Conservation (phyloP, 78 protist species). For the Isochrysis galbana region DNA sequence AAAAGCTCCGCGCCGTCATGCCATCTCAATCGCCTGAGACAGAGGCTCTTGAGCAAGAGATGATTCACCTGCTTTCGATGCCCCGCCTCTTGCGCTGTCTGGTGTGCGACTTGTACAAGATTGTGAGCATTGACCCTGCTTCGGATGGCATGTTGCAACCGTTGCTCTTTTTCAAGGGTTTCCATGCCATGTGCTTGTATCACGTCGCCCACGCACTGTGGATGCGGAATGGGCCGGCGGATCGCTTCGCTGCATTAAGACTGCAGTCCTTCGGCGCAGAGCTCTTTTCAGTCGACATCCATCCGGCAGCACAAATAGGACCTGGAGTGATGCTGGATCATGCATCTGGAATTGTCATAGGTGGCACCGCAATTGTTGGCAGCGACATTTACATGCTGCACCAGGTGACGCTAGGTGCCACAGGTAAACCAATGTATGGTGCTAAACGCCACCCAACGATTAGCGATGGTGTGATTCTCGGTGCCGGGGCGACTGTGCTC, state of each 20-base stretch:
- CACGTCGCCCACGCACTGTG: constrained; percentile 27
- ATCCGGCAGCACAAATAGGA: constrained; percentile 56
- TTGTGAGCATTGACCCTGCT: neutral
- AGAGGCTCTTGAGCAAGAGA: neutral
- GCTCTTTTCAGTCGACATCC: constrained; percentile 57
- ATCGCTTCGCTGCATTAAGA: neutral
- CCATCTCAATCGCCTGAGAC: neutral
- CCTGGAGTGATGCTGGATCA: constrained; percentile 62
- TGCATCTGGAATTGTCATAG: constrained; percentile 71
- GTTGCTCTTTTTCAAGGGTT: constrained; percentile 37
- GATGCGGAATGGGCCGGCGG: neutral
- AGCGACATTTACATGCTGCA: neutral
- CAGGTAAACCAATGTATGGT: neutral
- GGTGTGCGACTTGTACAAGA: neutral
- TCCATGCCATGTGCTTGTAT: neutral
- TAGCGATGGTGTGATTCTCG: neutral
- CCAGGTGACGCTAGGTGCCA: constrained; percentile 2
- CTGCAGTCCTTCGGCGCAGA: neutral
- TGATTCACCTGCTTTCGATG: neutral
- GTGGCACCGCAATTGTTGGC: constrained; percentile 67
- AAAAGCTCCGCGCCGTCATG: neutral
- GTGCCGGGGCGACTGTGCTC: neutral
- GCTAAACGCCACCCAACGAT: constrained; percentile 12
- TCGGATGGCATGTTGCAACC: neutral
- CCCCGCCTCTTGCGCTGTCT: neutral